Percentiles rank a stretch among this genome's conserved stretches.
phyloP scores from a whole-genome alignment of 1,139 yeast species.

The Suhomyces guaymorum region DNA sequence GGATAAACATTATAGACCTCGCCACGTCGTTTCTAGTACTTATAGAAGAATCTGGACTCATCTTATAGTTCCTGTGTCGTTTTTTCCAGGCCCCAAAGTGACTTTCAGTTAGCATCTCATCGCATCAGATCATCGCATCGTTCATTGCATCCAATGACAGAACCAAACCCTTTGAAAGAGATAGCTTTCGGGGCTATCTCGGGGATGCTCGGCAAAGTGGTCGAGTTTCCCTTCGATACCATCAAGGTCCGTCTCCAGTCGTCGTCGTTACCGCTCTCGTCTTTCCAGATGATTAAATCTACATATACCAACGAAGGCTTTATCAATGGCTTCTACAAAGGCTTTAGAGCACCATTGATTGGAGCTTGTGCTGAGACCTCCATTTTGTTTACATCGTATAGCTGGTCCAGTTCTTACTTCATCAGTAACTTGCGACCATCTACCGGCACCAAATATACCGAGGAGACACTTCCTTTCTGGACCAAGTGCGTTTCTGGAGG shows the following conservation, averaged over 20 bases:
- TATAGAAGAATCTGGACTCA: too few relatives aligned
- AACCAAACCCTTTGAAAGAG: slow-evolving; percentile 35
- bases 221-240: slow-evolving; percentile 93
- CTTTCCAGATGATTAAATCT: slow-evolving; percentile 58
- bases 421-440: slow-evolving; percentile 7
- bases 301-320: slow-evolving; percentile 71
- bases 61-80: too few relatives aligned
- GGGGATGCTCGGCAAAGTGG: slow-evolving; percentile 80
- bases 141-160: slow-evolving; percentile 3
- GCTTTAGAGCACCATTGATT: slow-evolving; percentile 75
- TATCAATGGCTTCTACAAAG: slow-evolving; percentile 50
- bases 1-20: not conserved
- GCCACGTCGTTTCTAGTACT: too few relatives aligned
- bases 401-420: slow-evolving; percentile 40
- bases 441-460: slow-evolving; percentile 5
- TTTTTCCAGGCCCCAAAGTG: too few relatives aligned
- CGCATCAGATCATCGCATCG: too few relatives aligned
- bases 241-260: slow-evolving; percentile 87
- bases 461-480: slow-evolving; percentile 33
- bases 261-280: slow-evolving; percentile 49
- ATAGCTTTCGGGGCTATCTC: slow-evolving; percentile 54
- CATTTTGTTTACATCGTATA: slow-evolving; percentile 64
- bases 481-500: slow-evolving; percentile 67
- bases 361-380: slow-evolving; percentile 92
- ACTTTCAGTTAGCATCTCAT: too few relatives aligned